These are phyloP conservation scores for Populus nigra DNA, from an alignment of 345 rosid genomes.

Conservation along the genomic window DNA sequence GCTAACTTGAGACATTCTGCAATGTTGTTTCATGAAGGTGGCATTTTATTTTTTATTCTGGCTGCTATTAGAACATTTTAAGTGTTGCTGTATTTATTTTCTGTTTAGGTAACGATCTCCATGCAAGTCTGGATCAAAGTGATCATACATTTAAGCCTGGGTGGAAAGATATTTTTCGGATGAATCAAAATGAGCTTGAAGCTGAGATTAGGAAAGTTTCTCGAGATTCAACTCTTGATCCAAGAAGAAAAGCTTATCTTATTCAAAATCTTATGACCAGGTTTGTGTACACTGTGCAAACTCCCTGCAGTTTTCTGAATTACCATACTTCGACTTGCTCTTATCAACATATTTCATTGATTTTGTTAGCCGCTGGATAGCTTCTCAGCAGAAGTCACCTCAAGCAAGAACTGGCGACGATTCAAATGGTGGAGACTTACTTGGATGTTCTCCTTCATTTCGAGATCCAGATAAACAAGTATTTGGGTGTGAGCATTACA, in stretches of 20 bases:
- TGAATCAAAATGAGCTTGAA: slow-evolving; percentile 74
- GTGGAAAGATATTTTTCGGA: slow-evolving; percentile 64
- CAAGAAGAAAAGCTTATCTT: slow-evolving; percentile 69
- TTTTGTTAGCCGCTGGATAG: slow-evolving; percentile 64
- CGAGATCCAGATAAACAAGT: slow-evolving; percentile 52
- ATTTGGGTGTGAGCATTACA: slow-evolving; percentile 79
- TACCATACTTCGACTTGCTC: slow-evolving; percentile 15
- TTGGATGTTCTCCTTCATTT: slow-evolving; percentile 62
- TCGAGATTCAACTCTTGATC: slow-evolving; percentile 74
- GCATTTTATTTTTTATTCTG: background rate
- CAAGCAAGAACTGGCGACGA: slow-evolving; percentile 39
- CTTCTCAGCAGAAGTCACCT: slow-evolving; percentile 60
- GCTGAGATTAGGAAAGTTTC: slow-evolving; percentile 67
- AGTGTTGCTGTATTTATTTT: background rate
- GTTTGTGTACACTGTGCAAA: slow-evolving; percentile 27
- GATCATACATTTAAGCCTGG: slow-evolving; percentile 59
- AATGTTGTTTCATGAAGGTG: slow-evolving; percentile 11
- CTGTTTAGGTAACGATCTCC: slow-evolving; percentile 38
- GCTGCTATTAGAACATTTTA: slow-evolving; percentile 8
- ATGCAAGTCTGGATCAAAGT: slow-evolving; percentile 42
- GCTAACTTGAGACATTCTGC: slow-evolving; percentile 3
- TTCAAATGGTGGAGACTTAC: slow-evolving; percentile 51
- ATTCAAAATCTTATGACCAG: slow-evolving; percentile 76
- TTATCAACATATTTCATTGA: slow-evolving; percentile 6
- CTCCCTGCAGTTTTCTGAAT: background rate